A percentile compares a stretch with the other conserved stretches of the same genome.
phyloP scores from a whole-genome alignment of 129 eudicot species.

The Tagetes erecta region DNA sequence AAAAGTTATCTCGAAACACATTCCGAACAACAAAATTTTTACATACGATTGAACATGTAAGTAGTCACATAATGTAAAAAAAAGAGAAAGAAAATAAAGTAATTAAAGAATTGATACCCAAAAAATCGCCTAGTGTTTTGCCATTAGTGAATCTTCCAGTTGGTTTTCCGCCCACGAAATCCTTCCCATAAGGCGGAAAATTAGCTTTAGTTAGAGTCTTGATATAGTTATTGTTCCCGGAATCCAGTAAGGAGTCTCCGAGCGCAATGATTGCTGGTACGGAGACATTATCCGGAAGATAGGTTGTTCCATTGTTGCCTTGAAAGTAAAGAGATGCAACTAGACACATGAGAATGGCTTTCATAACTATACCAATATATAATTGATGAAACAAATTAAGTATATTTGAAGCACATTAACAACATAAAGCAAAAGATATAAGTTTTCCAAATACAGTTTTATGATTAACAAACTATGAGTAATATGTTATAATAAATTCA shows the following conservation, averaged over 20 bases:
- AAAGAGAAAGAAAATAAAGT: neutral
- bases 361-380: conserved; percentile 12
- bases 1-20: too few relatives aligned
- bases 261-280: conserved; percentile 58
- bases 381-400: neutral
- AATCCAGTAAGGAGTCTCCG: conserved; percentile 72
- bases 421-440: neutral
- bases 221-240: conserved; percentile 62
- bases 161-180: conserved; percentile 60
- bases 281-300: conserved; percentile 32
- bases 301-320: conserved; percentile 7
- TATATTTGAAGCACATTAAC: neutral
- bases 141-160: conserved; percentile 77
- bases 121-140: conserved; percentile 57
- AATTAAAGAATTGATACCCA: conserved; percentile 38
- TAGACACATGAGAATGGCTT: conserved; percentile 8
- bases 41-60: neutral
- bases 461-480: conserved; percentile 1
- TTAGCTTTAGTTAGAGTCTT: conserved; percentile 57
- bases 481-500: neutral
- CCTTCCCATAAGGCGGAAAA: conserved; percentile 69
- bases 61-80: neutral
- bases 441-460: neutral
- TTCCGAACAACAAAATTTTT: too few relatives aligned
- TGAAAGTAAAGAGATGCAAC: conserved; percentile 15